Evolutionary conservation across 345 rosid species (phyloP).

Genomic region (Eucalyptus pumila): DNA sequence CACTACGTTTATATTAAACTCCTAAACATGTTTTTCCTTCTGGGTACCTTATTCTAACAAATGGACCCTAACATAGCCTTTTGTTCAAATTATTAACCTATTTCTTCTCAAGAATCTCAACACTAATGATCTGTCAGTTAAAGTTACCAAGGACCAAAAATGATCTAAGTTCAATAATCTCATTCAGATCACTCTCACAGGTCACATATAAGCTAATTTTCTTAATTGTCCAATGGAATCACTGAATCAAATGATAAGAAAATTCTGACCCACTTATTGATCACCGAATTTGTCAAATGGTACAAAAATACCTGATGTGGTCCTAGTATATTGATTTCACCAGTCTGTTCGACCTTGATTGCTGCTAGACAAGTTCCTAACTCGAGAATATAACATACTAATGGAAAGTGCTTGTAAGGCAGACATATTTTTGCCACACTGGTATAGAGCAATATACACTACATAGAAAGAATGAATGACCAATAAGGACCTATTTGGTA

Average conservation of each 20-base stretch:
- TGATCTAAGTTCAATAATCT: background rate
- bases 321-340: background rate
- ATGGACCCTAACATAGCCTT: background rate
- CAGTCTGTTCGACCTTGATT: background rate
- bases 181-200: background rate
- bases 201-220: background rate
- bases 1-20: background rate
- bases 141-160: background rate
- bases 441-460: background rate
- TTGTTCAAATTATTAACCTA: background rate
- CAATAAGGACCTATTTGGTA: background rate
- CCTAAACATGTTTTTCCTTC: background rate
- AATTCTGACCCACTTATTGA: background rate
- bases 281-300: background rate
- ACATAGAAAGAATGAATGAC: background rate
- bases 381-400: background rate
- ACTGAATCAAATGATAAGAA: background rate
- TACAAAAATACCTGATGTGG: background rate
- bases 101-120: background rate
- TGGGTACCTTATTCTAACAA: background rate
- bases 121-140: background rate
- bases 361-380: background rate
- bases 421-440: background rate
- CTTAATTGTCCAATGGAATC: background rate
- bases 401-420: background rate